Evolutionary conservation across 1,284 basidiomycete species (phyloP).

Genomic region (Stygiomarasmius scandens): DNA sequence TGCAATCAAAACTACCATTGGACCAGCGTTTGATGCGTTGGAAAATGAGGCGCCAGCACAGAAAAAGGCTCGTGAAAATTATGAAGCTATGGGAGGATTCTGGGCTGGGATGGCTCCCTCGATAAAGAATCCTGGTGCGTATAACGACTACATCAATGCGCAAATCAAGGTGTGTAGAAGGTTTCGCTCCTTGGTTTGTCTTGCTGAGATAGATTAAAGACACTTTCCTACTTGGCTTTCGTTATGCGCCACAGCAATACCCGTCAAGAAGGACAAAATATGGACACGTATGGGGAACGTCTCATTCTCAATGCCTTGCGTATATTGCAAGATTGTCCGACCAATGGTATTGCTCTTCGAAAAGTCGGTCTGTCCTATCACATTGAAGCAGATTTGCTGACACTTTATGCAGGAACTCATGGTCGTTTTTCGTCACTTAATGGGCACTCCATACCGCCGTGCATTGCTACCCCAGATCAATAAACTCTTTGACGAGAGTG

Average conservation of each 20-base stretch:
- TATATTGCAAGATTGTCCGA: conserved; percentile 92
- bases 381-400: too few species aligned
- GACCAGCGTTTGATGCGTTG: conserved; percentile 76
- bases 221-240: conserved; percentile 93
- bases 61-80: conserved; percentile 79
- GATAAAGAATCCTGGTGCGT: conserved; percentile 79
- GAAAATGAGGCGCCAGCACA: conserved; percentile 89
- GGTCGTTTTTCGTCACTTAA: conserved; percentile 91
- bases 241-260: conserved; percentile 70
- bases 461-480: conserved; percentile 87
- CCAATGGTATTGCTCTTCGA: conserved; percentile 81
- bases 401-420: conserved; percentile 88
- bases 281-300: conserved; percentile 80
- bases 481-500: conserved; percentile 88
- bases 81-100: conserved; percentile 75
- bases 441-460: conserved; percentile 80
- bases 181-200: background rate
- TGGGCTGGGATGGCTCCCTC: conserved; percentile 87
- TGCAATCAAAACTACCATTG: conserved; percentile 75
- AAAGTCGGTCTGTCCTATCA: conserved; percentile 62
- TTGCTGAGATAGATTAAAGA: conserved; percentile 45
- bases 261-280: conserved; percentile 75
- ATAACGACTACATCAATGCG: conserved; percentile 88
- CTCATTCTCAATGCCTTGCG: conserved; percentile 85
- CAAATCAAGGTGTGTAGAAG: conserved; percentile 82